These are phyloP conservation scores for Linderniella brevidens DNA, from an alignment of 257 asterid species.

Conservation along the genomic window DNA sequence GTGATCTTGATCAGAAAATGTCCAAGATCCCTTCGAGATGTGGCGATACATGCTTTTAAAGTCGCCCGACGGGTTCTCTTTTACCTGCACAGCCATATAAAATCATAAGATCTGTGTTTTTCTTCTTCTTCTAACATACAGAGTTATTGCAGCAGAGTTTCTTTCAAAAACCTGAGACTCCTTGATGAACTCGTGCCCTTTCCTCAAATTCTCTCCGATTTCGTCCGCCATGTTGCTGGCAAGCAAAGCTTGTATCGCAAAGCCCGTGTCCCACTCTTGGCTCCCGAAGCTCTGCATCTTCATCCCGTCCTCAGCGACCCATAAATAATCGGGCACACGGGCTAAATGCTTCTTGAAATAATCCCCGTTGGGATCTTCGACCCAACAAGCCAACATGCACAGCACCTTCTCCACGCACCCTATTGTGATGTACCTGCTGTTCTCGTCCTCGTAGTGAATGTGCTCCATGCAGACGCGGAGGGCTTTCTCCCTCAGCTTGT, in stretches of 20 bases:
- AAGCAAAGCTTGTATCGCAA: slow-evolving; percentile 62
- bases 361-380: slow-evolving; percentile 41
- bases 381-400: slow-evolving; percentile 51
- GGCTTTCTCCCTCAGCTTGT: slow-evolving; percentile 24
- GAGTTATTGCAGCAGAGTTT: too few relatives aligned
- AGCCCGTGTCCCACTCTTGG: slow-evolving; percentile 81
- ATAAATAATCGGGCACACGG: slow-evolving; percentile 35
- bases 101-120: too few relatives aligned
- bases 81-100: too few relatives aligned
- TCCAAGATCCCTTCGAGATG: slow-evolving; percentile 82
- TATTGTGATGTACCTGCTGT: slow-evolving; percentile 29
- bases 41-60: slow-evolving; percentile 63
- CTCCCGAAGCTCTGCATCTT: slow-evolving; percentile 78
- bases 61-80: slow-evolving; percentile 21
- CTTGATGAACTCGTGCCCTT: slow-evolving; percentile 58
- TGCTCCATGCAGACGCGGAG: slow-evolving; percentile 26
- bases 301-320: slow-evolving; percentile 68
- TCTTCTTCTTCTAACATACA: too few relatives aligned
- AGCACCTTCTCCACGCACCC: slow-evolving; percentile 39
- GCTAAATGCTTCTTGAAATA: slow-evolving; percentile 35
- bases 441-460: slow-evolving; percentile 37
- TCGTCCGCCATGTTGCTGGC: slow-evolving; percentile 35
- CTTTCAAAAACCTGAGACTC: slow-evolving; percentile 45
- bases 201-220: slow-evolving; percentile 27
- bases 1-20: slow-evolving; percentile 88